Percentiles rank a stretch among this genome's conserved stretches.
Evolutionary conservation across 345 rosid species (phyloP).

Genomic region (Garcia nutans): DNA sequence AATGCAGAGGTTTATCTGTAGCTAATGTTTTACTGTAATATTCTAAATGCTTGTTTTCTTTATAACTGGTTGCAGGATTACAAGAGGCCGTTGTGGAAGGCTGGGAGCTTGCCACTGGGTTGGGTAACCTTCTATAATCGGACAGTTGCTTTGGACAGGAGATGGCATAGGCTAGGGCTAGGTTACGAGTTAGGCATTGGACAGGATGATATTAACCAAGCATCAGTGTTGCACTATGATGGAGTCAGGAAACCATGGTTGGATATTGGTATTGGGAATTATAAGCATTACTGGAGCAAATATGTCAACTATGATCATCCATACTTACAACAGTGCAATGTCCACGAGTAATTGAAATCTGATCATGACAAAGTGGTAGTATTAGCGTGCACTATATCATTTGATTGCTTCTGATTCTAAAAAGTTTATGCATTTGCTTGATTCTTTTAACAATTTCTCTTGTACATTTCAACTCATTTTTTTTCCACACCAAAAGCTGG

Average conservation of each 20-base stretch:
- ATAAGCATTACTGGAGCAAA: slow-evolving; percentile 27
- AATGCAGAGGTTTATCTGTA: neutral
- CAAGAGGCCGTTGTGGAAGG: slow-evolving; percentile 27
- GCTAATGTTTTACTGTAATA: neutral
- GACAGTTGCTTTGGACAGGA: slow-evolving; percentile 21
- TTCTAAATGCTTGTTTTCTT: slow-evolving; percentile 14
- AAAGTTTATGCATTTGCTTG: slow-evolving; percentile 24
- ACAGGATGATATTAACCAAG: slow-evolving; percentile 17
- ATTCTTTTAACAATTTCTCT: slow-evolving; percentile 32
- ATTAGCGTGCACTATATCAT: slow-evolving; percentile 9
- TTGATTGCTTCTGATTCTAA: slow-evolving; percentile 8
- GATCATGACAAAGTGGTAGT: neutral
- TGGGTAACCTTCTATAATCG: slow-evolving; percentile 31
- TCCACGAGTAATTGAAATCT: slow-evolving; percentile 42
- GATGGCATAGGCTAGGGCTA: slow-evolving; percentile 32
- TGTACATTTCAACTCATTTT: slow-evolving; percentile 39
- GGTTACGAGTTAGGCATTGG: slow-evolving; percentile 20
- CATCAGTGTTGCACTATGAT: slow-evolving; percentile 31
- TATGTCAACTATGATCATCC: slow-evolving; percentile 21
- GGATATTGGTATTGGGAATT: slow-evolving; percentile 21
- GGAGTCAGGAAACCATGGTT: slow-evolving; percentile 38
- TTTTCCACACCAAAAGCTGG: slow-evolving; percentile 10
- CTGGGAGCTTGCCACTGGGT: slow-evolving; percentile 30
- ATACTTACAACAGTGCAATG: slow-evolving; percentile 29
- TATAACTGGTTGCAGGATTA: slow-evolving; percentile 24